phyloP scores from a whole-genome alignment of 2,329 filamentous ascomycete genomes.

The Tolypocladium inflatum region DNA sequence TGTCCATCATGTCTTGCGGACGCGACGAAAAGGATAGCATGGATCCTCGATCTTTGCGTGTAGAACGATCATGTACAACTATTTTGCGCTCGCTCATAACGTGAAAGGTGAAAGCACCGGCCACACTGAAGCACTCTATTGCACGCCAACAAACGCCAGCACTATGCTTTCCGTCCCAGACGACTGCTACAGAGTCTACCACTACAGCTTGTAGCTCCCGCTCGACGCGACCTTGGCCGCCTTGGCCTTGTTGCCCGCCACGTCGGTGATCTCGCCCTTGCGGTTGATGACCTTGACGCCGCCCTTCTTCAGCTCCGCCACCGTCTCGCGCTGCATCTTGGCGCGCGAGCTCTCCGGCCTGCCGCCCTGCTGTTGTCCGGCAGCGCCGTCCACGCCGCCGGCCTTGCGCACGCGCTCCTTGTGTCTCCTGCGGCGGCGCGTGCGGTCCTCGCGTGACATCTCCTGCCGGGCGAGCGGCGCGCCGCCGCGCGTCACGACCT shows the following conservation, averaged over 20 bases:
- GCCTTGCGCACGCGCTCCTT: conserved; percentile 78
- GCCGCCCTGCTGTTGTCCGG: conserved; percentile 11
- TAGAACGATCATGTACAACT: not conserved
- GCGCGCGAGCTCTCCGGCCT: conserved; percentile 43
- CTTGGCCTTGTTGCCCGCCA: conserved; percentile 69
- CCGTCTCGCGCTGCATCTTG: conserved; percentile 35
- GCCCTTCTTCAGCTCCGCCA: conserved; percentile 68
- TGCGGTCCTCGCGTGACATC: conserved; percentile 79
- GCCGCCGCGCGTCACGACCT: conserved; percentile 70
- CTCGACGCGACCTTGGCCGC: conserved; percentile 40
- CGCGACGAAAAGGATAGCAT: not conserved
- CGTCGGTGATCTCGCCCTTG: conserved; percentile 75
- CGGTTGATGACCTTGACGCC: conserved; percentile 88
- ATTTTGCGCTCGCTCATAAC: not conserved
- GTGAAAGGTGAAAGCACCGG: not conserved
- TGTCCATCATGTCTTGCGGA: not conserved
- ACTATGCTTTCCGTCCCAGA: not conserved
- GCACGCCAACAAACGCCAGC: not conserved
- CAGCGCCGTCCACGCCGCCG: conserved; percentile 28
- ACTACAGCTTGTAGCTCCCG: conserved; percentile 52
- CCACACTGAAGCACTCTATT: not conserved
- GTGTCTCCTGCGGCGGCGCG: conserved; percentile 63
- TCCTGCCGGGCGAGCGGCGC: conserved; percentile 73
- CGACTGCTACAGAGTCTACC: not conserved
- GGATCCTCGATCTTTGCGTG: not conserved